Evolutionary conservation across 129 eudicot genomes (phyloP).

Genomic region (Solidago caesia): DNA sequence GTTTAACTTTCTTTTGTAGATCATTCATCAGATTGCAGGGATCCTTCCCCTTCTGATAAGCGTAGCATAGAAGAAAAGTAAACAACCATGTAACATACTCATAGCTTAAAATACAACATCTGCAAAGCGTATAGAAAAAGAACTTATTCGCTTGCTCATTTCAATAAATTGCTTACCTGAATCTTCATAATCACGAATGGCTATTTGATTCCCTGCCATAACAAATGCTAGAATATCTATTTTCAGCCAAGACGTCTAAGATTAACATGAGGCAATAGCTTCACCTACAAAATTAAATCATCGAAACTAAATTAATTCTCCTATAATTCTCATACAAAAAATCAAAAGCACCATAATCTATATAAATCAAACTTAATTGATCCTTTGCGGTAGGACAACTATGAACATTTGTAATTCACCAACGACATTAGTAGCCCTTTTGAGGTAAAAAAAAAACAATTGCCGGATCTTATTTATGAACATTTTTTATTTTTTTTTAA

Average conservation of each 20-base stretch:
- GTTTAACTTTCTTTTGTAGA: constrained; percentile 12
- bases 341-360: not conserved
- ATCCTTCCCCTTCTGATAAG: constrained; percentile 24
- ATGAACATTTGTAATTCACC: not conserved
- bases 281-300: constrained; percentile 48
- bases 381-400: not conserved
- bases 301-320: constrained; percentile 13
- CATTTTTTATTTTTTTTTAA: no score
- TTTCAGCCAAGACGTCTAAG: constrained; percentile 64
- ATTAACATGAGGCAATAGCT: constrained; percentile 64
- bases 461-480: not conserved
- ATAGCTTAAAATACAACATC: not conserved
- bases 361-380: not conserved
- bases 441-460: constrained; percentile 6
- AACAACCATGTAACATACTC: not conserved
- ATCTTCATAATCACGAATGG: constrained; percentile 78
- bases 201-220: constrained; percentile 73
- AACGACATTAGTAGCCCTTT: not conserved
- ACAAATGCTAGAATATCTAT: constrained; percentile 83
- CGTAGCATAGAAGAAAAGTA: not conserved
- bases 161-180: not conserved
- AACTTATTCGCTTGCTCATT: not conserved
- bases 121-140: not conserved
- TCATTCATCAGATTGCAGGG: constrained; percentile 35
- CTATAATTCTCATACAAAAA: not conserved